Evolutionary conservation across 192 early-diverging fungal genomes (phyloP).

Genomic region (Phlyctochytrium bullatum): DNA sequence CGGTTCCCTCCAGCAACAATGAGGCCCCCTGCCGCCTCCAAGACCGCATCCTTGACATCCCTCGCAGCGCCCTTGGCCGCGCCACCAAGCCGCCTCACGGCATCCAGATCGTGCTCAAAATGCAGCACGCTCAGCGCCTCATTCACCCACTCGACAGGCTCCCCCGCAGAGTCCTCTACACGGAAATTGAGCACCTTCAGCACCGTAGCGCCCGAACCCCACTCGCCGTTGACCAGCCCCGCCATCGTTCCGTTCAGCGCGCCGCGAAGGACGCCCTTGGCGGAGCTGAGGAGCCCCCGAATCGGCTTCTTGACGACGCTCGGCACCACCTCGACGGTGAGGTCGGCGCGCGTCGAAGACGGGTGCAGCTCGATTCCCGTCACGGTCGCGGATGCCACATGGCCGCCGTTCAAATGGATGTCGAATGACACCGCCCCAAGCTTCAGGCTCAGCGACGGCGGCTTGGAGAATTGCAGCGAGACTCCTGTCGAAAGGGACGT

Average conservation of each 20-base stretch:
- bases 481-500: background rate
- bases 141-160: background rate
- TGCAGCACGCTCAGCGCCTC: background rate
- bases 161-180: background rate
- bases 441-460: background rate
- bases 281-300: background rate
- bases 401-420: background rate
- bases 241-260: background rate
- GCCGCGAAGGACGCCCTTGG: background rate
- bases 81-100: background rate
- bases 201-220: background rate
- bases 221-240: background rate
- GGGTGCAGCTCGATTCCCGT: background rate
- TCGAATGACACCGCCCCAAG: background rate
- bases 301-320: background rate
- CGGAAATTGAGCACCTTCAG: background rate
- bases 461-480: background rate
- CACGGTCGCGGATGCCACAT: background rate
- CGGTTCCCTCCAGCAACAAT: background rate
- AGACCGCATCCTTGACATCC: background rate
- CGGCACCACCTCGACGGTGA: background rate
- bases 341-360: background rate
- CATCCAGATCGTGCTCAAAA: background rate
- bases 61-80: background rate
- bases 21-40: background rate